phyloP scores from a whole-genome alignment of 257 asterid genomes.

The Thymus quinquecostatus region DNA sequence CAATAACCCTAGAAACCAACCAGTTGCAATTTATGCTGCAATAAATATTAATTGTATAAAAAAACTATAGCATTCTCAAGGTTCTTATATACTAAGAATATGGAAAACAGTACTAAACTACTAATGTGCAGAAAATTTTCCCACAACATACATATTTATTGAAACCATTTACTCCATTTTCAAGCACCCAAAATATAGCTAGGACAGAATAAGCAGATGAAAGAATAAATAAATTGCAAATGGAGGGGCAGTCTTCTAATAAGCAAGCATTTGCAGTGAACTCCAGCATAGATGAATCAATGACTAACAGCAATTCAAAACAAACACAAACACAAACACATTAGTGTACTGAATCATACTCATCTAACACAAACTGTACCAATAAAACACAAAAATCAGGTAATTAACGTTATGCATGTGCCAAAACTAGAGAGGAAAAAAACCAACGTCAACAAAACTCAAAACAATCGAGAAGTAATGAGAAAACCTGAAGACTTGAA shows the following conservation, averaged over 20 bases:
- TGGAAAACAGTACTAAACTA: conserved; percentile 12
- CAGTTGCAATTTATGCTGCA: conserved; percentile 9
- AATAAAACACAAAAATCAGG: conserved; percentile 8
- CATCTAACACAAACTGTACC: neutral
- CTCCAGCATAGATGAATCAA: neutral
- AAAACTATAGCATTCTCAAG: neutral
- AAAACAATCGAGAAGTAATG: conserved; percentile 2
- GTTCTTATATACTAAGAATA: neutral
- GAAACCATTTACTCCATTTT: conserved; percentile 5
- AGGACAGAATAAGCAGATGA: conserved; percentile 15
- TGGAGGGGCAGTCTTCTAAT: neutral
- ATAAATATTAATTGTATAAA: neutral
- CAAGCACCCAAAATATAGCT: neutral
- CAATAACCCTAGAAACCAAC: conserved; percentile 18
- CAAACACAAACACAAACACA: neutral
- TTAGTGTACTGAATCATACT: neutral
- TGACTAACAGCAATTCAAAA: conserved; percentile 1
- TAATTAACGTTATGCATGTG: neutral
- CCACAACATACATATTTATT: neutral
- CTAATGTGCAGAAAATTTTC: neutral
- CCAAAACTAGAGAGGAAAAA: neutral
- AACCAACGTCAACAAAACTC: neutral
- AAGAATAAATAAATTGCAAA: neutral
- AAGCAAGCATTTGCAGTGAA: neutral
- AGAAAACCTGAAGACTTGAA: conserved; percentile 70